phyloP scores from a whole-genome alignment of 2,329 filamentous ascomycete species.

The Aureobasidium sp. region DNA sequence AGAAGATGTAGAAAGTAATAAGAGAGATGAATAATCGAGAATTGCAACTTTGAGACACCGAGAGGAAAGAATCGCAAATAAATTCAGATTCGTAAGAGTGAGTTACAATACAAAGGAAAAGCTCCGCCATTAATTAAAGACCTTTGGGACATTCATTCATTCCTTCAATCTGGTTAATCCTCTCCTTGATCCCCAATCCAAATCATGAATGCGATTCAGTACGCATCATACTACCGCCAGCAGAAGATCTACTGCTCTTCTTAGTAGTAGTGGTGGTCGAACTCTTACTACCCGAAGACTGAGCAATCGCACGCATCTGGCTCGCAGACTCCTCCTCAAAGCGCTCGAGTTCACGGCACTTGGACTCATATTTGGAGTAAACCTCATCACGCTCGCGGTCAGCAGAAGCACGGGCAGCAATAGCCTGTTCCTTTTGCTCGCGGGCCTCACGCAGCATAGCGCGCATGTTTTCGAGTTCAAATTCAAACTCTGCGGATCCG shows the following conservation, averaged over 20 bases:
- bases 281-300: background rate
- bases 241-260: conserved; percentile 3
- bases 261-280: conserved; percentile 2
- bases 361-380: conserved; percentile 18
- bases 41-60: no score
- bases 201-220: background rate
- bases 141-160: background rate
- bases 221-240: background rate
- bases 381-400: conserved; percentile 21
- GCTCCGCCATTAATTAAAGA: background rate
- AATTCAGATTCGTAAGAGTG: no score
- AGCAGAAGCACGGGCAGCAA: conserved; percentile 20
- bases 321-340: conserved; percentile 16
- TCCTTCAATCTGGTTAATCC: background rate
- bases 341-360: conserved; percentile 21
- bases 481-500: conserved; percentile 19
- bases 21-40: no score
- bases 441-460: conserved; percentile 20
- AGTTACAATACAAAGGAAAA: background rate
- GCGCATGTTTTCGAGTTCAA: conserved; percentile 23
- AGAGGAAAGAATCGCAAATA: no score
- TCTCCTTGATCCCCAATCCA: background rate
- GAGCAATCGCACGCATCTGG: background rate
- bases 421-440: conserved; percentile 24
- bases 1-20: no score